Base-by-base conservation (phyloP, 2,329 filamentous ascomycete species). In the Penicillium griseofulvum region DNA sequence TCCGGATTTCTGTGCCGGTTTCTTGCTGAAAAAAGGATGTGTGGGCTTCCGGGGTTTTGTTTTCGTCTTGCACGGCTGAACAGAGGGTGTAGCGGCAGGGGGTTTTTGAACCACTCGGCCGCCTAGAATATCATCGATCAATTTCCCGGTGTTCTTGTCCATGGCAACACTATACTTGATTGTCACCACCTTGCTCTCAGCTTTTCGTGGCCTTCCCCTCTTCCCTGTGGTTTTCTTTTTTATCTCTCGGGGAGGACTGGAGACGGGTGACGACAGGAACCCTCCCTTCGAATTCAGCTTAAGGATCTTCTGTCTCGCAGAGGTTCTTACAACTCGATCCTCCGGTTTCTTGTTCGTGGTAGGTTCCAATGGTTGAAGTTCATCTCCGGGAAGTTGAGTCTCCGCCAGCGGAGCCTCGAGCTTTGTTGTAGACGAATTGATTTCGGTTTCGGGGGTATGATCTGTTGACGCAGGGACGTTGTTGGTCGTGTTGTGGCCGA, bases 11-110 rank as follows among this genome's bases (percentile, higher is more conserved):
- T 57, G 68, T 9, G 72, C 69, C 7, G 77, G 22, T 62, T 86
- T 88, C 6, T 81, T 83, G 16, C 80, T 67, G 65, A 91, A 91
- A 67, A 91, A 89, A 0, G 88, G 88, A 71, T 91, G 86, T 0
- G 83, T 81, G 1, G 76, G 62, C 63, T 82, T 85, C 7, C 70
- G 62, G 41, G 72, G 64, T 52, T 63, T 49, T 14, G 64, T 63
- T 52, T 68, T 62, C 19, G 16, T 26, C 31, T 52, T 59, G 28
- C 22, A 16, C 24, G 43, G 33, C 9, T 54, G 44, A 31, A 48
- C 10, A n/a, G 47, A 22, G 16, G 42, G 31, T 48, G 63, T 57
- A 43, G 50, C 54, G 60, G 69, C 34, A 59, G 63, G 56, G 54
- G 59, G 65, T 42, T 41, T 55, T 41, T 59, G 62, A 46, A 34